Conservation (phyloP, 164 flowering plant genomes). For the Buxus sempervirens region DNA sequence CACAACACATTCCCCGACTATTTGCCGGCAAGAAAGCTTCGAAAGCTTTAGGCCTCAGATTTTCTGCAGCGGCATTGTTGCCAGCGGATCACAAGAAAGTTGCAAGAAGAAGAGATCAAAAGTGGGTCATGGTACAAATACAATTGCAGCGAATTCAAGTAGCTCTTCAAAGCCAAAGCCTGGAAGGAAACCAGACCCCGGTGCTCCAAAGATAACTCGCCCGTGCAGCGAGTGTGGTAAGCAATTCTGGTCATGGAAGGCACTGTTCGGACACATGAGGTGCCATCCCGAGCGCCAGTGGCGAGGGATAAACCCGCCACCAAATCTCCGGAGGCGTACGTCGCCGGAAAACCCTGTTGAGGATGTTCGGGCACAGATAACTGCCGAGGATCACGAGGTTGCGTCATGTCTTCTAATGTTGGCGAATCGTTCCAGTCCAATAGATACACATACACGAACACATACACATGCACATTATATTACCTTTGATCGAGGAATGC, state of each 20-base stretch:
- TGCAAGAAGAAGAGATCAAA: constrained; percentile 51
- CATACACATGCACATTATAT: neutral
- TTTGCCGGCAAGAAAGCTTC: constrained; percentile 2
- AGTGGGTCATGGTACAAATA: constrained; percentile 18
- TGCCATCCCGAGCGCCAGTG: constrained; percentile 97
- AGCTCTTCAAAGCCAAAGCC: constrained; percentile 27
- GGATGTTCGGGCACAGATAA: constrained; percentile 7
- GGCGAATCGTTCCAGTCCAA: constrained; percentile 29
- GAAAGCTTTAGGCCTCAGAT: neutral
- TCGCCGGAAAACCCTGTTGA: neutral
- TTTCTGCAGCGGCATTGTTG: neutral
- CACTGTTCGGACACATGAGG: constrained; percentile 92
- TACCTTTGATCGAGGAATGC: neutral
- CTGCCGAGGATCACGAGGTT: constrained; percentile 55
- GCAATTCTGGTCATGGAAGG: constrained; percentile 85
- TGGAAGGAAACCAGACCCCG: constrained; percentile 43
- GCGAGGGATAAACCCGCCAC: constrained; percentile 92
- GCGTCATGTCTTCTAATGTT: constrained; percentile 56
- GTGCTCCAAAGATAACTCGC: constrained; percentile 46
- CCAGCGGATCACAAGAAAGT: constrained; percentile 12
- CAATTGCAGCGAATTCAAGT: neutral
- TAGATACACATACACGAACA: too few species aligned
- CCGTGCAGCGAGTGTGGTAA: constrained; percentile 90
- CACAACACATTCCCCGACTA: neutral
- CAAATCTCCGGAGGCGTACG: constrained; percentile 21